Conservation (phyloP, 768 basidiomycete genomes). For the Multifurca ochricompacta region DNA sequence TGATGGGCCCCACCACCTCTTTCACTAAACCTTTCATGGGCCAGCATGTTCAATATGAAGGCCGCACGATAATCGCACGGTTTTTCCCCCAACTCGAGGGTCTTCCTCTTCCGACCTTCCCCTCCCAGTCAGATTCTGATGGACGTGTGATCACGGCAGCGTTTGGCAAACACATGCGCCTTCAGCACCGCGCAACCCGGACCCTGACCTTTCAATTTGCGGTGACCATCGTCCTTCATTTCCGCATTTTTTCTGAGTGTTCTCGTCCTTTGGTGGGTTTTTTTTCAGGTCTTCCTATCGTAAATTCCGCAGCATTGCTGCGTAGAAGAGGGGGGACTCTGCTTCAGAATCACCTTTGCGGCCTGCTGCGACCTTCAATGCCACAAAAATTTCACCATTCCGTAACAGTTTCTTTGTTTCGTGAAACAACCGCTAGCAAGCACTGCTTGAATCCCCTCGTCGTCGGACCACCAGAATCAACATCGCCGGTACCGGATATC, state of each 20-base stretch:
- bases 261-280: background rate
- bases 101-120: background rate
- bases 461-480: background rate
- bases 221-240: background rate
- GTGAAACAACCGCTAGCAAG: background rate
- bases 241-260: background rate
- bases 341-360: background rate
- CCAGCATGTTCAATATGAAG: background rate
- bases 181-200: background rate
- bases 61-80: background rate
- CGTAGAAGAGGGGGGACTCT: background rate
- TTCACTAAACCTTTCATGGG: background rate
- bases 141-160: background rate
- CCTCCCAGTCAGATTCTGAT: background rate
- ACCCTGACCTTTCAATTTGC: background rate
- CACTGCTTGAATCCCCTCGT: background rate
- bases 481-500: background rate
- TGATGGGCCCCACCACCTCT: background rate
- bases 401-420: background rate
- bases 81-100: background rate
- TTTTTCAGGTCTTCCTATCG: background rate
- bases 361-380: background rate
- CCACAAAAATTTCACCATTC: background rate
- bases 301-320: background rate
- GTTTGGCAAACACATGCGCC: background rate